Evolutionary conservation across 2,329 filamentous ascomycete genomes (phyloP), one percentile per base, ranked within the genome.

Genomic region (Dendrostoma leiphaemia): DNA sequence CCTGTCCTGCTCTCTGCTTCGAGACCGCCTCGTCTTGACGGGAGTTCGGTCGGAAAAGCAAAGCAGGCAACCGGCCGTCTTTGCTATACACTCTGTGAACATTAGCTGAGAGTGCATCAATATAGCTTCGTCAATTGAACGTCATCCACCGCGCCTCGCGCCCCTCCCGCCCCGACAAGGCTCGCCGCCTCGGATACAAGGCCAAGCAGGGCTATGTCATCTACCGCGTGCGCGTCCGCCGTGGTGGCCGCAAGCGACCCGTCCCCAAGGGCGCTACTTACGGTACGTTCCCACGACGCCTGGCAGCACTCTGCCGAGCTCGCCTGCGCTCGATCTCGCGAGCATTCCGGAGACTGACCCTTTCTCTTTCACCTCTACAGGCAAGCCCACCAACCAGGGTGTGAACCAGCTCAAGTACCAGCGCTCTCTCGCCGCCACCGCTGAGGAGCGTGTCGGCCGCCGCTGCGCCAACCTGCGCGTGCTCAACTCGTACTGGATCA

Each of bases 401-500:
- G 85, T 99, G 70, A 99, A 99, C 88, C 94, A 99, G 86, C 91
- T 99, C 77, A 99, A 99, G 87, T 99, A 97, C 89, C 95, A 99
- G 88, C 91, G 93, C 77, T 97, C 94, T 67, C 92, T 97, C 76
- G 89, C 89, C 79, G 85, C 93, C 70, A 99, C 94, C 70, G 95
- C 95, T 70, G 95, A 99, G 85, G 94, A 99, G 89, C 94, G 94
- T 89, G 93, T 99, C 75, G 94, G 95, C 73, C 92, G 92, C 79
- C 92, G 93, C 77, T 97, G 92, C 84, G 91, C 92, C 81, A 99
- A 99, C 83, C 81, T 99, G 78, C 91, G 94, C 74, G 94, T 99
- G 74, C 89, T 99, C 73, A 99, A 99, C 90, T 97, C 93, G 63
- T 99, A 99, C 92, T 99, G 95, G 95, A 91, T 99, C 85, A 99